These are phyloP conservation scores for Pseudocercospora musae DNA, from an alignment of 2,329 filamentous ascomycete species.

Conservation along the genomic window DNA sequence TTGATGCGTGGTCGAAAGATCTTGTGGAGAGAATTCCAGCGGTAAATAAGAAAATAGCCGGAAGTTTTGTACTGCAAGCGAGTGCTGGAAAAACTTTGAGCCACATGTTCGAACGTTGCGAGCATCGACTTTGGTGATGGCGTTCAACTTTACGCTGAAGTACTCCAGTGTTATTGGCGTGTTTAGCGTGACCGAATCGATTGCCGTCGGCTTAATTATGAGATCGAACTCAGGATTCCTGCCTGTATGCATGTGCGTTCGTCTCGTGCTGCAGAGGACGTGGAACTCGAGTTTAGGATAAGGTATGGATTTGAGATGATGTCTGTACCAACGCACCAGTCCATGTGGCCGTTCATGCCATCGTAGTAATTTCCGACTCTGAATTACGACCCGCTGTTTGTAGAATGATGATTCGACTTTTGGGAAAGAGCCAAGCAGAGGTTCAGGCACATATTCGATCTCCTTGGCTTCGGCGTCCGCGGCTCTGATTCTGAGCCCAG, in stretches of 20 bases:
- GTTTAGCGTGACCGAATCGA: neutral
- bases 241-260: neutral
- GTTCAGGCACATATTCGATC: neutral
- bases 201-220: neutral
- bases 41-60: no score
- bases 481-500: neutral
- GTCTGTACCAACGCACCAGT: neutral
- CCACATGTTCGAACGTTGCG: neutral
- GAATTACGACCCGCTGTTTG: neutral
- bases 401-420: neutral
- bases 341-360: neutral
- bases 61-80: no score
- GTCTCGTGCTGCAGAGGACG: neutral
- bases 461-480: neutral
- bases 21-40: no score
- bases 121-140: neutral
- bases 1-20: no score
- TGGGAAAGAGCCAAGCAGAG: neutral
- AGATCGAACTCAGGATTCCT: neutral
- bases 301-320: neutral
- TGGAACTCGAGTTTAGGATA: neutral
- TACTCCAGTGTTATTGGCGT: neutral
- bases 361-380: neutral
- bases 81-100: neutral
- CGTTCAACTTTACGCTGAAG: neutral